Base-by-base conservation (phyloP, 306 rosid species). In the Mimosa pudica region DNA sequence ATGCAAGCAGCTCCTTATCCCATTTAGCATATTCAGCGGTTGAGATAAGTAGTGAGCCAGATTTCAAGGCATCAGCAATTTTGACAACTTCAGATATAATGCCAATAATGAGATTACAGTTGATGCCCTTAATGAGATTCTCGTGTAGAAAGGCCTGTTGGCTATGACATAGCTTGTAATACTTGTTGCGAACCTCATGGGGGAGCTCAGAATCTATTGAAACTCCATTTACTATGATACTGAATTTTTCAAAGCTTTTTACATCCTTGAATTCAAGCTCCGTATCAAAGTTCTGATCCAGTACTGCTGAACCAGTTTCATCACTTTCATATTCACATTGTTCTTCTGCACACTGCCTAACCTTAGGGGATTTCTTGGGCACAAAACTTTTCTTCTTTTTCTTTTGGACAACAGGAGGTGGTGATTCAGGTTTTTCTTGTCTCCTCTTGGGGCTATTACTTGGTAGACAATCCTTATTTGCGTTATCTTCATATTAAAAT, bases 101-200 rank as follows among this genome's bases (percentile, higher is more conserved):
- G 63, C 98, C 98, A n/a, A 63, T 80, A 73, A 92, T 38, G 70
- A 94, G 72, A 52, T 76, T 84, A 49, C 57, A 63, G 85, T 89
- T 83, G 55, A 89, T 72, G 36, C 95, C 98, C 69, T 71, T 81
- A 54, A 83, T 70, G 70, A 92, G 84, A 82, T 82, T 82, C 2
- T 92, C 95, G 65, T 94, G 98, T 82, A 94, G 97, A 80, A 82
- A 91, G 24, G 85, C 90, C 24, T 86, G 88, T 64, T 94, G 97
- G 49, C 90, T 85, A 78, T 77, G 73, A 69, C 98, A 94, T 30
- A 94, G 93, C 63, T 69, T 89, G 81, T 85, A 94, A 88, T 94
- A 94, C 77, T 79, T 92, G 75, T 58, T 85, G 69, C 93, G 70
- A 64, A 83, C 77, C 66, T 88, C 94, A 3, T 70, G 73, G 0